phyloP scores from a whole-genome alignment of 257 asterid genomes.

The Gentiana macrophylla region DNA sequence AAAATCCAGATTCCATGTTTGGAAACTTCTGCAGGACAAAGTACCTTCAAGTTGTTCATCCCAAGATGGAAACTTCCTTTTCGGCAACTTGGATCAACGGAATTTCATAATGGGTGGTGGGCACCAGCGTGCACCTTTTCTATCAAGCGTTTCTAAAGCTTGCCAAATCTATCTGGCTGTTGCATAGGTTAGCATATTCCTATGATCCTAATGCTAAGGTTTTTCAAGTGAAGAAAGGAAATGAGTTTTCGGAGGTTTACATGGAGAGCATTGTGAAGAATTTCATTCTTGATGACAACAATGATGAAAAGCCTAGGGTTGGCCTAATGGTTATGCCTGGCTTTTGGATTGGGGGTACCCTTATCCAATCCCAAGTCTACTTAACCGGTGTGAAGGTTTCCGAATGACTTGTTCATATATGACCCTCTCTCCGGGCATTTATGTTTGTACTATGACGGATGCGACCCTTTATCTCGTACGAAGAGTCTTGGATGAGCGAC shows the following conservation, averaged over 20 bases:
- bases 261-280: slow-evolving; percentile 85
- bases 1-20: slow-evolving; percentile 55
- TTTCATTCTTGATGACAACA: slow-evolving; percentile 38
- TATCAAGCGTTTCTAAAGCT: slow-evolving; percentile 91
- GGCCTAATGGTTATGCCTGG: slow-evolving; percentile 98
- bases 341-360: slow-evolving; percentile 86
- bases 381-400: slow-evolving; percentile 58
- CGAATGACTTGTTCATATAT: slow-evolving; percentile 31
- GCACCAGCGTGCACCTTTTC: slow-evolving; percentile 89
- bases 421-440: background rate
- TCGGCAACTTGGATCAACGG: slow-evolving; percentile 81
- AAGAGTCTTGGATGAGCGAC: too few relatives aligned
- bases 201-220: slow-evolving; percentile 70
- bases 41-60: slow-evolving; percentile 64
- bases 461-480: too few relatives aligned
- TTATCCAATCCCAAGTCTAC: slow-evolving; percentile 83
- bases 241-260: slow-evolving; percentile 82
- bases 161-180: slow-evolving; percentile 84
- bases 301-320: slow-evolving; percentile 66
- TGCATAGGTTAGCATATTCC: slow-evolving; percentile 78
- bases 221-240: slow-evolving; percentile 72
- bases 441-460: too few relatives aligned
- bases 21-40: slow-evolving; percentile 75
- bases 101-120: slow-evolving; percentile 67
- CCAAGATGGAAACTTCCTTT: slow-evolving; percentile 92